Base-by-base conservation (phyloP, 805 yeast genomes). In the Barnettozyma botsteinii region DNA sequence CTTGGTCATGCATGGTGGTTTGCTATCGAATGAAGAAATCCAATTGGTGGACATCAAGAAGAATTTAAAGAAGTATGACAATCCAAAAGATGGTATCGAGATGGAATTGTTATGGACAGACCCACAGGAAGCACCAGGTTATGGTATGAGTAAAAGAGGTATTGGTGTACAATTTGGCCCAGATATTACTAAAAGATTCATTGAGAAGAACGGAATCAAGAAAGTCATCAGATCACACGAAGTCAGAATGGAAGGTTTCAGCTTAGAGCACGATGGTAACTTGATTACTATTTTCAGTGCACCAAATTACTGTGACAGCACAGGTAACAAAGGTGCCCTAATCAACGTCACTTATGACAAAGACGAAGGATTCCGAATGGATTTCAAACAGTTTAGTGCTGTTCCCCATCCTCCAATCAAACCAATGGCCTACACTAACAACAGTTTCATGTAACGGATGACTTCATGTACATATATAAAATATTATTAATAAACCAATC, bases 41-140 rank as follows among this genome's bases (percentile, higher is more conserved):
- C 78, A 79, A 1, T 56, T 93, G 27, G 78, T 80, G 18, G 95
- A 91, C 48, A 77, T 93, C 50, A 78, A 82, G 51, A 66, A 72
- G 22, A 69, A 83, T 46, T 75, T 87, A 50, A 71, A 96, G 41
- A 82, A 84, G 58, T 69, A 77, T 18, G 96, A 86, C 62, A 98
- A 98, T 20, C 91, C 95, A 33, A 76, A 81, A 52, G 86, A 84
- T 37, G 98, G 98, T 8, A 69, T 87, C 26, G 95, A 91, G 61
- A 93, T 91, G 97, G 98, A 93, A 57, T 70, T 93, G 56, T 68
- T 93, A 45, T 93, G 98, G 98, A 86, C 97, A 0, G 98, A 93
- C 62, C 98, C 98, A 1, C 97, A 88, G 61, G 67, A 69, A 0
- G 69, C 65, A 12, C 65, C 74, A 15, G 98, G 98, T 7, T 73